A percentile compares a stretch with the other conserved stretches of the same genome.
Evolutionary conservation across 2,329 filamentous ascomycete genomes (phyloP).

Genomic region (Nemania sp.): DNA sequence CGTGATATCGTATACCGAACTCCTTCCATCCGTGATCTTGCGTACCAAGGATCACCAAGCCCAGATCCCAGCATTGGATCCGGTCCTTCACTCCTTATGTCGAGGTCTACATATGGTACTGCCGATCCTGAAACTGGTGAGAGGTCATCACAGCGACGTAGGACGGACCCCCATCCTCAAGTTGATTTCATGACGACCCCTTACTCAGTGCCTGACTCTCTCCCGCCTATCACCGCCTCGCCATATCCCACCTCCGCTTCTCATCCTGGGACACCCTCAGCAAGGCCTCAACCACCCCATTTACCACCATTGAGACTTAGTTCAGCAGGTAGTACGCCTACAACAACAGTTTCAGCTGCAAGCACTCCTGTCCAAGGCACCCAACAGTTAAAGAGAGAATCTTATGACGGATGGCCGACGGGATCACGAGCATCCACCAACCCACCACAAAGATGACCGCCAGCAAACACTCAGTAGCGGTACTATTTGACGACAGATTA

Average conservation of each 20-base stretch:
- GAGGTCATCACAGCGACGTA: conserved; percentile 51
- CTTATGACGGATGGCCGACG: conserved; percentile 48
- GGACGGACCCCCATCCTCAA: conserved; percentile 55
- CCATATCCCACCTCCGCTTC: conserved; percentile 43
- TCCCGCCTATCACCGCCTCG: conserved; percentile 49
- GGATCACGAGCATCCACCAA: conserved; percentile 29
- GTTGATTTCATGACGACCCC: conserved; percentile 48
- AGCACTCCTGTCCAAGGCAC: conserved; percentile 35
- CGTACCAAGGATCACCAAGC: conserved; percentile 57
- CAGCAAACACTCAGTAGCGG: neutral
- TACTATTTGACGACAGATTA: conserved; percentile 2
- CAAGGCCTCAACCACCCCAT: conserved; percentile 44
- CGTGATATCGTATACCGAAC: conserved; percentile 67
- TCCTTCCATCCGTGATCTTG: conserved; percentile 59
- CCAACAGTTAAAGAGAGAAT: conserved; percentile 39
- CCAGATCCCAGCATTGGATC: conserved; percentile 46
- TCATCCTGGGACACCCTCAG: conserved; percentile 40
- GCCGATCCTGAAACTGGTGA: conserved; percentile 52
- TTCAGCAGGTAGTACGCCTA: conserved; percentile 36
- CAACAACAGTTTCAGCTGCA: conserved; percentile 31
- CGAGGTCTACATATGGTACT: conserved; percentile 40
- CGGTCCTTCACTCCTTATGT: conserved; percentile 31
- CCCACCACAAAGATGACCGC: conserved; percentile 30
- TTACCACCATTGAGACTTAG: conserved; percentile 57
- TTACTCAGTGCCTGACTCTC: conserved; percentile 46